Percentiles rank a stretch among this genome's conserved stretches.
Evolutionary conservation across 495 filamentous ascomycete species (phyloP).

Genomic region (Echria macrotheca): DNA sequence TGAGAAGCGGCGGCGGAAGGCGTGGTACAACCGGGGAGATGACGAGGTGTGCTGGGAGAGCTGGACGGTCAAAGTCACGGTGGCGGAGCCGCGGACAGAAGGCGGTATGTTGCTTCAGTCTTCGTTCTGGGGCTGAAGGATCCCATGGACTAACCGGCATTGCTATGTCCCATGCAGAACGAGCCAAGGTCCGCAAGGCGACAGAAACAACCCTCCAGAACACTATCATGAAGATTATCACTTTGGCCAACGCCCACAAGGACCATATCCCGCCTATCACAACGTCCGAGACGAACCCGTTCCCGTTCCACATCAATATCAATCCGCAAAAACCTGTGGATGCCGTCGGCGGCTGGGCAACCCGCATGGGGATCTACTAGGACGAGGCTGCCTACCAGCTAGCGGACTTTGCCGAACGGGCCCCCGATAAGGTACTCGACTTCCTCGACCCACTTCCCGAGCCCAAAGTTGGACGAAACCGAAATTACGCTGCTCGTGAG

Average conservation of each 20-base stretch:
- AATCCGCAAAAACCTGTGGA: slow-evolving; percentile 27
- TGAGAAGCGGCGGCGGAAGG: slow-evolving; percentile 80
- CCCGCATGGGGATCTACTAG: slow-evolving; percentile 72
- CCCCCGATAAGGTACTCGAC: too few relatives aligned
- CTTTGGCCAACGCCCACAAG: slow-evolving; percentile 78
- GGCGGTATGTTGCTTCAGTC: slow-evolving; percentile 53
- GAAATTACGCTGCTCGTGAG: too few relatives aligned
- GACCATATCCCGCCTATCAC: slow-evolving; percentile 98
- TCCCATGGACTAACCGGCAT: not conserved
- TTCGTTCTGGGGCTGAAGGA: not conserved
- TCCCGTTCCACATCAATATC: slow-evolving; percentile 87
- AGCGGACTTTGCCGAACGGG: too few relatives aligned
- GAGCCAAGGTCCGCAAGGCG: slow-evolving; percentile 76
- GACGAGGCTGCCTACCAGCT: slow-evolving; percentile 1
- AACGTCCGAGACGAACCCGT: slow-evolving; percentile 85
- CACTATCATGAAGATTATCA: slow-evolving; percentile 80
- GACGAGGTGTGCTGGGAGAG: slow-evolving; percentile 96
- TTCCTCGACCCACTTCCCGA: too few relatives aligned
- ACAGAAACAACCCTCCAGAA: slow-evolving; percentile 84
- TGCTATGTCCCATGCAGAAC: slow-evolving; percentile 47
- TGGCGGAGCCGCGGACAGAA: slow-evolving; percentile 83
- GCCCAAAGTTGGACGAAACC: too few relatives aligned
- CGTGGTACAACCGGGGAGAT: slow-evolving; percentile 71
- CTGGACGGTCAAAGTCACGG: slow-evolving; percentile 87
- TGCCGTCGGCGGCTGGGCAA: slow-evolving; percentile 55